These are phyloP conservation scores for Neonectria faginata DNA, from an alignment of 2,329 filamentous ascomycete species.

Conservation along the genomic window DNA sequence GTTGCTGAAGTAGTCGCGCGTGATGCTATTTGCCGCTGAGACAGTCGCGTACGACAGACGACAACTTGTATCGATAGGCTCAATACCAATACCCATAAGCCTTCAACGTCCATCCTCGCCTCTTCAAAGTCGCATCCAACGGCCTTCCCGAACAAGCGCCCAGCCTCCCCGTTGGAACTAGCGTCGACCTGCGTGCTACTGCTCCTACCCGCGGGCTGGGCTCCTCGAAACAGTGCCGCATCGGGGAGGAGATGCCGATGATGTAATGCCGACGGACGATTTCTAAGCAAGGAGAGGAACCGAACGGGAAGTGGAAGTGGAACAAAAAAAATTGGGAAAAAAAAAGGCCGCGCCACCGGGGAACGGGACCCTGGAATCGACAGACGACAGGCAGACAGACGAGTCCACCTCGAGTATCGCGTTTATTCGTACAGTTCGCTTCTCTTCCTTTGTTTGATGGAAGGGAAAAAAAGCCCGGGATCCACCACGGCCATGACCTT, in stretches of 20 bases:
- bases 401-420: neutral
- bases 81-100: neutral
- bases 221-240: conserved; percentile 26
- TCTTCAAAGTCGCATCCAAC: neutral
- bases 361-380: neutral
- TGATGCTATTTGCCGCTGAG: neutral
- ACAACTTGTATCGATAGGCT: neutral
- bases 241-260: conserved; percentile 39
- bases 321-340: conserved; percentile 2
- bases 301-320: no score
- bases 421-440: neutral
- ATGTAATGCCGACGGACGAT: conserved; percentile 44
- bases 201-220: conserved; percentile 4
- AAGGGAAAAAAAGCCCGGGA: neutral
- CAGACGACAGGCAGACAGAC: neutral
- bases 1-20: neutral
- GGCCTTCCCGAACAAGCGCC: conserved; percentile 26
- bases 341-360: conserved; percentile 16
- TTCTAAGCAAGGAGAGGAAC: conserved; percentile 40
- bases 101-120: neutral
- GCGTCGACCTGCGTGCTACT: conserved; percentile 21
- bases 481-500: conserved; percentile 21
- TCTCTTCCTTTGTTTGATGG: neutral
- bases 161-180: conserved; percentile 35
- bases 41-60: no score